These are phyloP conservation scores for Geosmithia putterillii DNA, from an alignment of 2,329 filamentous ascomycete species.

Conservation along the genomic window DNA sequence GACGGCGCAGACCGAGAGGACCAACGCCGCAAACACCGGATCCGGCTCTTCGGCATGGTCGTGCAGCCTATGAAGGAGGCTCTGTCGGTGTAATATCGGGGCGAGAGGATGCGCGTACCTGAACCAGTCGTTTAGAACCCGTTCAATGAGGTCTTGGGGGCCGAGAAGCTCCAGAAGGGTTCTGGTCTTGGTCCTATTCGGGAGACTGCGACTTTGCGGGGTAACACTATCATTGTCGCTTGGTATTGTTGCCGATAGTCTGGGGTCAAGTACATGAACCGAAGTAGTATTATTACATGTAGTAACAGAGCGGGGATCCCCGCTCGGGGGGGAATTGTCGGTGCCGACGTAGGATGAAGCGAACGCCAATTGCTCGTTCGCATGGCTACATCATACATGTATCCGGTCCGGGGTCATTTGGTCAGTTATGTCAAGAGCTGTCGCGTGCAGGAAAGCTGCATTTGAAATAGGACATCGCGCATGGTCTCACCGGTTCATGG, in stretches of 20 bases:
- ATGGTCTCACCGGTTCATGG: slow-evolving; percentile 9
- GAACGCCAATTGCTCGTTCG: neutral
- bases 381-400: neutral
- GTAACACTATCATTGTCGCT: too few species aligned
- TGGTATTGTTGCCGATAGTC: neutral
- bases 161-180: neutral
- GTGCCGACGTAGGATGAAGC: neutral
- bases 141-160: neutral
- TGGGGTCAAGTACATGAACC: too few species aligned
- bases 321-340: neutral
- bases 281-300: too few species aligned
- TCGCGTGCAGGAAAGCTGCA: too few species aligned
- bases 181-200: neutral
- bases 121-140: slow-evolving; percentile 20
- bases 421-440: too few species aligned
- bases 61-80: slow-evolving; percentile 14
- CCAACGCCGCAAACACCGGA: slow-evolving; percentile 16
- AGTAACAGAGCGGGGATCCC: too few species aligned
- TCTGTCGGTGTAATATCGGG: slow-evolving; percentile 17
- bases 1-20: slow-evolving; percentile 20
- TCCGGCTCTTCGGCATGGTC: slow-evolving; percentile 12
- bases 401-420: neutral
- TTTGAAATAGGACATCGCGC: too few species aligned
- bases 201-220: too few species aligned
- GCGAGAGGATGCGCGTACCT: slow-evolving; percentile 19